Evolutionary conservation across 805 yeast species (phyloP).

Genomic region (Metschnikowia noctiluminum): DNA sequence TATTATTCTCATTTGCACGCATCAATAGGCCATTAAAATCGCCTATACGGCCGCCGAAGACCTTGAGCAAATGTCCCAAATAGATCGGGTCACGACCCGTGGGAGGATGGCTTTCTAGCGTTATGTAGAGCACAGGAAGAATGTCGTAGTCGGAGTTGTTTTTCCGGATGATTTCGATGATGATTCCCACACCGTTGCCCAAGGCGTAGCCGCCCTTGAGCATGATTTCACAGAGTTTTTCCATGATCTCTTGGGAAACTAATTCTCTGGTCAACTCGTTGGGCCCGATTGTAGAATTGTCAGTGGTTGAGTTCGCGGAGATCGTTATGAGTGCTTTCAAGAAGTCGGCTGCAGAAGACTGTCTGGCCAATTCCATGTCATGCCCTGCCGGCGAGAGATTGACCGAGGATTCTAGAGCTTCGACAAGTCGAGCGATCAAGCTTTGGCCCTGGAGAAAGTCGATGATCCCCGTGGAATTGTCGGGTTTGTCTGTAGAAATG

Average conservation of each 20-base stretch:
- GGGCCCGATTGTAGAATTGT: slow-evolving; percentile 45
- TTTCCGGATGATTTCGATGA: slow-evolving; percentile 44
- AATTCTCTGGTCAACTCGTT: slow-evolving; percentile 44
- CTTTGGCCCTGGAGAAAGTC: slow-evolving; percentile 42
- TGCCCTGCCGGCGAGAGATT: slow-evolving; percentile 19
- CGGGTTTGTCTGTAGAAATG: slow-evolving; percentile 46
- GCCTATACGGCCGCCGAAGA: slow-evolving; percentile 37
- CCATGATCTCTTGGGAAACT: slow-evolving; percentile 37
- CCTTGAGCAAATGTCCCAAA: slow-evolving; percentile 41
- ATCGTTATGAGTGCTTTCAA: slow-evolving; percentile 45
- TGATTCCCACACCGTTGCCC: slow-evolving; percentile 48
- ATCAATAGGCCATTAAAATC: slow-evolving; percentile 37
- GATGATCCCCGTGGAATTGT: slow-evolving; percentile 44
- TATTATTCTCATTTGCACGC: slow-evolving; percentile 19
- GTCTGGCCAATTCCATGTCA: slow-evolving; percentile 26
- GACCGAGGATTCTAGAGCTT: slow-evolving; percentile 27
- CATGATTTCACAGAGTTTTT: slow-evolving; percentile 36
- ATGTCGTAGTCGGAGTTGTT: slow-evolving; percentile 46
- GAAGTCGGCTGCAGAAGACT: slow-evolving; percentile 44
- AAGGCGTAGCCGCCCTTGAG: slow-evolving; percentile 45
- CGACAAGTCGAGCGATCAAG: slow-evolving; percentile 33
- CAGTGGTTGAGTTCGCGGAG: slow-evolving; percentile 45
- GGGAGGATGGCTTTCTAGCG: slow-evolving; percentile 45
- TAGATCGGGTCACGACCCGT: slow-evolving; percentile 47
- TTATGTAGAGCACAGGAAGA: slow-evolving; percentile 42